These are phyloP conservation scores for Aspergillus awamori DNA, from an alignment of 2,329 filamentous ascomycete genomes.

Conservation along the genomic window DNA sequence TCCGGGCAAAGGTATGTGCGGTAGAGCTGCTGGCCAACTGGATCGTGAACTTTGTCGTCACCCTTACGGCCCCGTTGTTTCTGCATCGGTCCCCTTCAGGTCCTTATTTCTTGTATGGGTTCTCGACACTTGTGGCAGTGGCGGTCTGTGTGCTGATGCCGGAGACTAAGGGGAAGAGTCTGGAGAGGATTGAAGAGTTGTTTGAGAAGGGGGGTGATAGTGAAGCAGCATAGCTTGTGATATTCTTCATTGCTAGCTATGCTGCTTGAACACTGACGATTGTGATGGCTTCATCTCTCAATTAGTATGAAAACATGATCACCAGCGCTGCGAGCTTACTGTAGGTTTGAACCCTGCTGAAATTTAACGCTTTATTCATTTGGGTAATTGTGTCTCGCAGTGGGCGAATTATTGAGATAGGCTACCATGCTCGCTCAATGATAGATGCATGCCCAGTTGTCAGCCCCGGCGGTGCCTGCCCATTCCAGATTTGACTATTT, in stretches of 20 bases:
- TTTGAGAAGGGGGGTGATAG: slow-evolving; percentile 11
- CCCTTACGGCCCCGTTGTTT: slow-evolving; percentile 17
- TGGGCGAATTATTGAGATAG: no score
- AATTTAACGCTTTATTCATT: no score
- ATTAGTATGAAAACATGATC: fast-evolving
- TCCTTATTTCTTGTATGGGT: slow-evolving; percentile 19
- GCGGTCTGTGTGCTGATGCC: slow-evolving; percentile 20
- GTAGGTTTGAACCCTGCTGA: no score
- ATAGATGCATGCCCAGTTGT: no score
- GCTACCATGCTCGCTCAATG: no score
- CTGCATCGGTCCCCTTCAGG: slow-evolving; percentile 18
- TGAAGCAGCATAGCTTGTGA: not conserved
- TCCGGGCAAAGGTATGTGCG: slow-evolving; percentile 19
- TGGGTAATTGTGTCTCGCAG: no score
- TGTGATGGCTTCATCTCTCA: no score
- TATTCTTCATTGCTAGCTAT: no score
- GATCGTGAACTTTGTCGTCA: slow-evolving; percentile 20
- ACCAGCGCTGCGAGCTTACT: no score
- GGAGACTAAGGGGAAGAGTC: slow-evolving; percentile 20
- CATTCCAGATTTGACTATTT: no score
- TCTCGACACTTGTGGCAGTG: slow-evolving; percentile 18
- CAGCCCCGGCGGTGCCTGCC: no score
- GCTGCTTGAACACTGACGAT: no score
- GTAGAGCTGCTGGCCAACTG: slow-evolving; percentile 20
- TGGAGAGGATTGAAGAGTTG: slow-evolving; percentile 18